Conservation (phyloP, 768 basidiomycete genomes). For the Pleurotus citrinopileatus region DNA sequence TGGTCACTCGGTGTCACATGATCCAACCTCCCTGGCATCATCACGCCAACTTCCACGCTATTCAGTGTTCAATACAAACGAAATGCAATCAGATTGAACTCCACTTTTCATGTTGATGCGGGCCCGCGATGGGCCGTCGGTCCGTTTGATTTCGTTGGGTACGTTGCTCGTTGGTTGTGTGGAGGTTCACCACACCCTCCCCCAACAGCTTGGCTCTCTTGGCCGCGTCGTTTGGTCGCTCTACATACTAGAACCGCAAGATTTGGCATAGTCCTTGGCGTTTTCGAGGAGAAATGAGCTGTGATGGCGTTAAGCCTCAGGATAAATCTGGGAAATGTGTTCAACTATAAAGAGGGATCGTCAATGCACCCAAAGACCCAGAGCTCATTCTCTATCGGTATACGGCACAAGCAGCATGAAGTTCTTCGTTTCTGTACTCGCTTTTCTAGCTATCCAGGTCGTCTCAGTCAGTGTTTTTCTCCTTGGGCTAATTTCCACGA, state of each 20-base stretch:
- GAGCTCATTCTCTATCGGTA: conserved; percentile 11
- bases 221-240: conserved; percentile 5
- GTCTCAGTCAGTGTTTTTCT: conserved; percentile 12
- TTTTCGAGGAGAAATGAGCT: background rate
- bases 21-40: background rate
- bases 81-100: too few relatives aligned
- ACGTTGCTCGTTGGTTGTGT: background rate
- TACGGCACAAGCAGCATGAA: conserved; percentile 14
- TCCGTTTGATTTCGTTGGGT: background rate
- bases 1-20: background rate
- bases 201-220: background rate
- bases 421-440: conserved; percentile 20
- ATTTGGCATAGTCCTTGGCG: background rate
- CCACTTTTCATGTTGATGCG: background rate
- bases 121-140: background rate
- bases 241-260: background rate
- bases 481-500: background rate
- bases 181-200: too few relatives aligned
- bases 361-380: background rate
- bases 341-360: background rate
- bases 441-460: conserved; percentile 16
- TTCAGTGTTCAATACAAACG: too few relatives aligned
- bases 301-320: background rate
- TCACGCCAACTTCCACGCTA: too few relatives aligned
- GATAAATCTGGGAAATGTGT: conserved; percentile 1